Base-by-base conservation (phyloP, 2,329 filamentous ascomycete genomes). In the Sporothrix pseudoabietina region DNA sequence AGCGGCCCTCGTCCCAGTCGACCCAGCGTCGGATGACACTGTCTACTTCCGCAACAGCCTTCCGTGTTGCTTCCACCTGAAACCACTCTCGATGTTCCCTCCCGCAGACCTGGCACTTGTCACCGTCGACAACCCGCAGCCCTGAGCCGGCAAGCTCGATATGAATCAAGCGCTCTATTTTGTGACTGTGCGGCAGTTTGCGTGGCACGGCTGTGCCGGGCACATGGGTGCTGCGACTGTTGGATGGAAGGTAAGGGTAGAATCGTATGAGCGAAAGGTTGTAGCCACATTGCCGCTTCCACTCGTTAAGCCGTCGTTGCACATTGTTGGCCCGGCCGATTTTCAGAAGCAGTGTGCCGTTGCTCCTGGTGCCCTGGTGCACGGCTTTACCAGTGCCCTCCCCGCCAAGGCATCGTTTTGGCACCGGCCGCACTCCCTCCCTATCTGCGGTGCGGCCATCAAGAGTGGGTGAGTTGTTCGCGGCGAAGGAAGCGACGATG, bases 21-120 rank as follows among this genome's bases (percentile, higher is more conserved):
- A 94, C 90, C 96, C 96, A 99, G 76, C 94, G 84, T 79, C 90
- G 77, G 30, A 94, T 87, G 74, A 90, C 89, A 76, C 92, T 85
- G 76, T 89, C 84, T 84, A 89, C 84, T 83, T 87, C 86, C 74
- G 86, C 88, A 3, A 98, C 86, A 0, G 91, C 92, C 39, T 90
- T 86, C 76, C 90, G 87, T 30, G 85, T 90, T 0, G 93, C 92
- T 75, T 93, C 89, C 0, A 98, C 90, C 82, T 97, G 92, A 80
- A 99, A 99, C 95, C 95, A 99, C 83, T 99, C 96, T 71, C 91
- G 86, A 81, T 99, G 96, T 78, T 94, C 91, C 78, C 90, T 90
- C 1, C 94, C 94, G 79, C 96, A 99, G 0, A 89, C 87, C 4
- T 85, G 85, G 78, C 96, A 99, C 71, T 88, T 87, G 22, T 82